Evolutionary conservation across 2,329 filamentous ascomycete species (phyloP), one percentile per base, ranked within the genome.

Genomic region (Paecilomyces sp.): DNA sequence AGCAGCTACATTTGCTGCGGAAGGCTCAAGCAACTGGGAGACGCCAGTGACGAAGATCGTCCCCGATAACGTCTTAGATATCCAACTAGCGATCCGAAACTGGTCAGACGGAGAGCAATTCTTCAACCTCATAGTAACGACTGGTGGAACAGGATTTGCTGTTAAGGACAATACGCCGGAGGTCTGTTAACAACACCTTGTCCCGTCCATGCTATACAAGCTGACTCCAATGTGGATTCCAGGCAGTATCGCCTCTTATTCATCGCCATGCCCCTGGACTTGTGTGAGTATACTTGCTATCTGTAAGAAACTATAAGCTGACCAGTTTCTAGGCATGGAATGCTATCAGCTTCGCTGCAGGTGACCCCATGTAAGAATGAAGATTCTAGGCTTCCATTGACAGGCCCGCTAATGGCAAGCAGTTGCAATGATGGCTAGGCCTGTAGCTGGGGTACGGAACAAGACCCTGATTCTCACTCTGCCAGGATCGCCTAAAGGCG

Each of bases 371-470:
- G 92, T 96, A 79, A 79, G 89, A 77, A 57, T 36, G 34, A 33
- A 50, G 55, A 25, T 50, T 58, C 36, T 58, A 24, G n/a, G 8
- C 22, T 24, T 9, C 6, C 11, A 50, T 31, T 7, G 8, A 58
- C 41, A 62, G 57, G 65, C 41, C 41, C 54, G 55, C 65, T 74
- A 59, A 75, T 55, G n/a, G 55, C 31, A 18, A 25, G 15, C 58
- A 96, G 92, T 99, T 77, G 94, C 94, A 53, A 88, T 96, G 79
- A 99, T 99, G 94, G 90, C 94, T 57, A 85, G 94, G 54, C 94
- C 94, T 3, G 90, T 95, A 12, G 94, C 94, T 24, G 94, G 94
- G 2, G 87, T 96, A 2, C 83, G 94, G 33, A 88, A 93, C 63
- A 86, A 86, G 61, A 88, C 91, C 0, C 76, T 99, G 57, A 89